These are phyloP conservation scores for Flagelloscypha sp. DNA, from an alignment of 768 basidiomycete species.

Conservation along the genomic window DNA sequence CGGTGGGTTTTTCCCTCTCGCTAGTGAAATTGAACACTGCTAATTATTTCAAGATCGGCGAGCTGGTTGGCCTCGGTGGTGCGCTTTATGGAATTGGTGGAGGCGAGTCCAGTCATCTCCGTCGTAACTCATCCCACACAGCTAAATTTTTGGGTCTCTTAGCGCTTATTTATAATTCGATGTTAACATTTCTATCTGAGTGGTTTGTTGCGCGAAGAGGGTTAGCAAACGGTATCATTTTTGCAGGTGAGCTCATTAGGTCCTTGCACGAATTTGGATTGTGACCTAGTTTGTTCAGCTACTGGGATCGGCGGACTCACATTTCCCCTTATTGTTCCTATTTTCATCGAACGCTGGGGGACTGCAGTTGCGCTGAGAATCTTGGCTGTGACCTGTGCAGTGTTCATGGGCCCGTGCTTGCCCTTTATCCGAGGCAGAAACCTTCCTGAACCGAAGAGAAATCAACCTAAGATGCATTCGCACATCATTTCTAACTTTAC, in stretches of 20 bases:
- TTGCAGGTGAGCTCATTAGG: constrained; percentile 15
- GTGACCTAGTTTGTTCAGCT: constrained; percentile 6
- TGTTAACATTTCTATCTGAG: constrained; percentile 21
- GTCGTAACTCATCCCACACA: too few relatives aligned
- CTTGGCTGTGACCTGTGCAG: constrained; percentile 11
- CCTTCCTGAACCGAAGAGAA: constrained; percentile 16
- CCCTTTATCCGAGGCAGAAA: constrained; percentile 18
- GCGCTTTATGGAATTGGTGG: constrained; percentile 20
- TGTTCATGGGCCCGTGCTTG: constrained; percentile 13
- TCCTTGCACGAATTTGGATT: background rate
- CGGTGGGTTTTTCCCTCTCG: constrained; percentile 6
- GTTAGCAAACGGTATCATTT: constrained; percentile 23
- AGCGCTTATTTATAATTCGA: constrained; percentile 19
- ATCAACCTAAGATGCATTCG: too few relatives aligned
- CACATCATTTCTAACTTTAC: too few relatives aligned
- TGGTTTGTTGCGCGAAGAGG: constrained; percentile 24
- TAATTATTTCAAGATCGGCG: too few relatives aligned
- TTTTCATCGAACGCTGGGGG: constrained; percentile 17
- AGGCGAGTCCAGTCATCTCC: constrained; percentile 8
- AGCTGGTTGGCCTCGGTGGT: constrained; percentile 19
- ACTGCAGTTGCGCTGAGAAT: constrained; percentile 16
- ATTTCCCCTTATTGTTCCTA: constrained; percentile 19
- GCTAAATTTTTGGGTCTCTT: constrained; percentile 12
- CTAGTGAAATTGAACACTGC: constrained; percentile 1
- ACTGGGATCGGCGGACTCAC: constrained; percentile 19